Evolutionary conservation across 1,139 yeast genomes (phyloP), one percentile per base, ranked within the genome.

Genomic region (Saccharomyces pastorianus): DNA sequence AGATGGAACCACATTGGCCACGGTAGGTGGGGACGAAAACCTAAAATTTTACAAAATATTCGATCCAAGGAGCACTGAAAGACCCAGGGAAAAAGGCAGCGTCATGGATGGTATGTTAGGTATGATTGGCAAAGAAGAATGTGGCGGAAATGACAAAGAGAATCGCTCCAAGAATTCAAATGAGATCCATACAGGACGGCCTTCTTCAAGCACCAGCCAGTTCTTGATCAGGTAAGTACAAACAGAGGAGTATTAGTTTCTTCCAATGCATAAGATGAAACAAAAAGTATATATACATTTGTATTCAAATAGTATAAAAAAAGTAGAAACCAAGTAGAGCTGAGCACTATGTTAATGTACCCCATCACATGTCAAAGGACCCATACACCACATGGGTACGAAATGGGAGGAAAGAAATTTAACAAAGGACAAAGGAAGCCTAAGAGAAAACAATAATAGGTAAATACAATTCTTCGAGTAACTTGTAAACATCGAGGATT

Each of bases 21-120:
- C 99, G 0, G 90, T 93, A 52, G 96, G 98, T 1, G 95, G 96
- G 6, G 99, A 93, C 71, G 99, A 93, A 70, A 93, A 91, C 71
- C 78, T 93, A 66, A 93, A 93, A 73, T 93, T 93, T 73, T 95
- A 96, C 95, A 85, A 88, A 62, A 78, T 93, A 29, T 93, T 90
- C 71, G 97, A 91, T 50, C 63, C 65, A 47, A 66, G 65, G 54
- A 67, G 70, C 51, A 65, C 61, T 55, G 58, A 57, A 46, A 61
- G 58, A 11, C 58, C 58, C 53, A 52, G 55, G 49, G 51, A 51
- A 20, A 62, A 64, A 48, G 53, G 58, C 8, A 56, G 56, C n/a
- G 47, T 58, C 7, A 56, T 56, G 17, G 55, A 51, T 23, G 50
- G 48, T 20, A 26, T 51, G n/a, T 31, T 51, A 4, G 42, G 42